phyloP scores from a whole-genome alignment of 2,329 filamentous ascomycete genomes.

The Hymenoscyphus scutula region DNA sequence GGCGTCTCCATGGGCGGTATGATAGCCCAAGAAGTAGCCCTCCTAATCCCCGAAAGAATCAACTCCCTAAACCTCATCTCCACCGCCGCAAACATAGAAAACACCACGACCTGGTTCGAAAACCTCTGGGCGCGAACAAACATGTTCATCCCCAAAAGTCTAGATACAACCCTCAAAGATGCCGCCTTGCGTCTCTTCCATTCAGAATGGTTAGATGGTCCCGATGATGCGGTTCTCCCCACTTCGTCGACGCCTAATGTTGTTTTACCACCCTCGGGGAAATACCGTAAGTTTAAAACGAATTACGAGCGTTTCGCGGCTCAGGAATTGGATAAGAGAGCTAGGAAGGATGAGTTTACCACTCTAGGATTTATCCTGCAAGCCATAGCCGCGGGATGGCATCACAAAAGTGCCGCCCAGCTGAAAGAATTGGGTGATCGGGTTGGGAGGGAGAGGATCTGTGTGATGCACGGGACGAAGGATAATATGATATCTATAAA shows the following conservation, averaged over 20 bases:
- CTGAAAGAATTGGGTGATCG: conserved; percentile 62
- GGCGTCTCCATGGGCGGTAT: conserved; percentile 88
- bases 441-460: conserved; percentile 70
- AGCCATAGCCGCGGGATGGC: conserved; percentile 74
- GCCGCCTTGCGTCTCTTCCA: conserved; percentile 67
- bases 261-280: conserved; percentile 35
- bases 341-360: conserved; percentile 58
- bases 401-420: conserved; percentile 69
- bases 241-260: conserved; percentile 41
- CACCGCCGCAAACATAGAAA: conserved; percentile 60
- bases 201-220: conserved; percentile 56
- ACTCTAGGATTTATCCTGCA: conserved; percentile 71
- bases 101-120: conserved; percentile 60
- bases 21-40: conserved; percentile 80
- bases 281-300: conserved; percentile 60
- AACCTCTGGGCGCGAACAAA: conserved; percentile 58
- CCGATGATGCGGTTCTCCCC: conserved; percentile 58
- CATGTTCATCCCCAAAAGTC: conserved; percentile 66
- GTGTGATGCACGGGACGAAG: conserved; percentile 71
- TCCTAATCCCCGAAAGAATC: conserved; percentile 51
- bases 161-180: conserved; percentile 64
- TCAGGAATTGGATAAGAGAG: conserved; percentile 71
- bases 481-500: conserved; percentile 76
- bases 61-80: conserved; percentile 57
- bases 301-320: conserved; percentile 84